These are phyloP conservation scores for Heliamphora exappendiculata DNA, from an alignment of 148 eudicot genomes.

Conservation along the genomic window DNA sequence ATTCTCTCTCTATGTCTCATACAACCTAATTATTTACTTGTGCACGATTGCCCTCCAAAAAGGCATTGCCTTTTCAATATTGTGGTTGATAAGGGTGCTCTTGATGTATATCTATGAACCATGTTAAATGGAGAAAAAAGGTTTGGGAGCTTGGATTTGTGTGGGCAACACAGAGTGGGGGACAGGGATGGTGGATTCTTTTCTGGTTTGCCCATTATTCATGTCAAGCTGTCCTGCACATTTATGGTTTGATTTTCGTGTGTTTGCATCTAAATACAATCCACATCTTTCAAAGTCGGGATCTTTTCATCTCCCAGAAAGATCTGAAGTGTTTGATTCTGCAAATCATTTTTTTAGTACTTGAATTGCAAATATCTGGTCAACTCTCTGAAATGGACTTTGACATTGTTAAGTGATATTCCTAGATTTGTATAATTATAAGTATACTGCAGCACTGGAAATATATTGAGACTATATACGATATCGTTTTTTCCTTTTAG, in stretches of 20 bases:
- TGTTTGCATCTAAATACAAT: background rate
- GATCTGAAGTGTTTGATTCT: background rate
- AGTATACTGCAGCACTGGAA: background rate
- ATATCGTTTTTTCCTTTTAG: background rate
- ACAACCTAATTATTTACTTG: background rate
- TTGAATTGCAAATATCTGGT: background rate
- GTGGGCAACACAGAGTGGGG: too few species aligned
- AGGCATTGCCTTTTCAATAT: too few species aligned
- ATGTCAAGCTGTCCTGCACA: background rate
- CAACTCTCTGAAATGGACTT: background rate
- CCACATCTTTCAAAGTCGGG: background rate
- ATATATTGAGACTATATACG: background rate
- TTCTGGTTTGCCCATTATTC: too few species aligned
- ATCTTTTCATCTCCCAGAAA: background rate
- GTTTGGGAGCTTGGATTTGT: too few species aligned
- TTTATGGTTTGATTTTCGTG: background rate
- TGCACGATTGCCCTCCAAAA: background rate
- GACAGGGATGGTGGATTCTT: too few species aligned
- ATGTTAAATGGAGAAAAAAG: too few species aligned
- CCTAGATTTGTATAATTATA: background rate
- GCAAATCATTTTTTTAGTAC: background rate
- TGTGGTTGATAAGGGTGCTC: too few species aligned
- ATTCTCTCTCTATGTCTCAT: background rate
- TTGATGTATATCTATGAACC: too few species aligned
- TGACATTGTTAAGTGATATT: background rate